These are phyloP conservation scores for Leptographium wingfieldii DNA, from an alignment of 2,329 filamentous ascomycete genomes.

Conservation along the genomic window DNA sequence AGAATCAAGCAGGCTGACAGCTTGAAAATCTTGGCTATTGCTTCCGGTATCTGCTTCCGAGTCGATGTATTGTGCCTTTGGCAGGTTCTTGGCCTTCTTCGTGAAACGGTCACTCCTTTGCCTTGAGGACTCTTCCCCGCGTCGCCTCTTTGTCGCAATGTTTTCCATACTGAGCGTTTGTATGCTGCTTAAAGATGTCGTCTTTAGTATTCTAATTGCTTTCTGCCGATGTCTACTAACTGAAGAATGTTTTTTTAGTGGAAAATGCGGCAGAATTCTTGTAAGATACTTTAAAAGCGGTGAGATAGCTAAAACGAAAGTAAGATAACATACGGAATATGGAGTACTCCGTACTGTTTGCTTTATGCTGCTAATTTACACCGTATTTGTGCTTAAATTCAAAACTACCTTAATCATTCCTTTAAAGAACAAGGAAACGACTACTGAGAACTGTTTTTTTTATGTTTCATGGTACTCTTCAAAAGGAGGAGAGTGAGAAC, in stretches of 20 bases:
- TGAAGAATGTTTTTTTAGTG: conserved; percentile 1
- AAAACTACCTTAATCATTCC: too few species aligned
- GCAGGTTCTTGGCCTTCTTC: conserved; percentile 22
- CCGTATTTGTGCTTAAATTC: too few species aligned
- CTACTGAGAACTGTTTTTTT: neutral
- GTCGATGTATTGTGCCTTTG: conserved; percentile 34
- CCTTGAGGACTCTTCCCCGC: conserved; percentile 1
- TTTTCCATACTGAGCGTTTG: neutral
- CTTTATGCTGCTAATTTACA: too few species aligned
- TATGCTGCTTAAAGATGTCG: neutral
- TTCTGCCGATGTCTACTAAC: neutral
- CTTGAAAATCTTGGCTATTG: conserved; percentile 30
- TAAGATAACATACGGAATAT: too few species aligned
- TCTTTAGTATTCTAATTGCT: neutral
- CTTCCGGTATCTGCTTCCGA: conserved; percentile 24
- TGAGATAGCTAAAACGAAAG: neutral
- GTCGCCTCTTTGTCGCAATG: conserved; percentile 2
- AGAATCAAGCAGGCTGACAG: conserved; percentile 42
- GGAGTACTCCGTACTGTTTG: too few species aligned
- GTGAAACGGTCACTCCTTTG: neutral
- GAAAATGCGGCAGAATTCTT: conserved; percentile 1
- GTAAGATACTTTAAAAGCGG: neutral
- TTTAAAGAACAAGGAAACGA: too few species aligned
- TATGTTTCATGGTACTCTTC: neutral
- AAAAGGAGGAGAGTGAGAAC: neutral